Base-by-base conservation (phyloP, 495 filamentous ascomycete genomes). In the Jackrogersella minutella region DNA sequence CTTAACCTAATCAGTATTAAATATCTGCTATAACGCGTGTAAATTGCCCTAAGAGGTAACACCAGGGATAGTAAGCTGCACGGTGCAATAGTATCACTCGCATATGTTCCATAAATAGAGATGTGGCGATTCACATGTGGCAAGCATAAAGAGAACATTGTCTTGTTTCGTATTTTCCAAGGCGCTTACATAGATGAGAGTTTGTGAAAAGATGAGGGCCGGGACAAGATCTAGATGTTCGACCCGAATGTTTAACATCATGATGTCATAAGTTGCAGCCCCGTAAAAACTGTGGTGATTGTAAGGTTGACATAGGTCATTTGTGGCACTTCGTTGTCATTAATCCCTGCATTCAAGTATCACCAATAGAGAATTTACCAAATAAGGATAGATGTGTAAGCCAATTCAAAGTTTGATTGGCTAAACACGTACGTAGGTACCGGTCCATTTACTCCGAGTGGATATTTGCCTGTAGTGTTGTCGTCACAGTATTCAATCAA, bases 391-490 rank as follows among this genome's bases (percentile, higher is more conserved):
- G 36, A 40, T 19, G 21, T 40, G 43, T 8, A 26, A 22, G 56
- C 10, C 13, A 34, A 0, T 8, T 2, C 26, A 16, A 22, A 1
- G 13, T 44, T 19, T 64, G 44, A 69, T 69, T 69, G 60, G 66
- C 6, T 21, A n/a, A 6, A 3, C 5, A 13, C 1, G 4, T 17
- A 7, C 1, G 14, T 26, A 9, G 24, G 9, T n/a, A 6, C 54
- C 65, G 65, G 65, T 68, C 47, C 17, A 59, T 54, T 56, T 46
- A 50, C 49, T 64, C 60, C 66, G 55, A 22, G 26, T 39, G 54
- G 41, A 14, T 44, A 36, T 54, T 30, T 24, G 54, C 30, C 26
- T 19, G 49, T 17, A 55, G 22, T 34, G 19, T 21, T 64, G 58
- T 69, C 66, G 59, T 69, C 66, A 69, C 59, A 41, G 10, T 30